phyloP scores from a whole-genome alignment of 129 eudicot species.

The Artemisia annua region DNA sequence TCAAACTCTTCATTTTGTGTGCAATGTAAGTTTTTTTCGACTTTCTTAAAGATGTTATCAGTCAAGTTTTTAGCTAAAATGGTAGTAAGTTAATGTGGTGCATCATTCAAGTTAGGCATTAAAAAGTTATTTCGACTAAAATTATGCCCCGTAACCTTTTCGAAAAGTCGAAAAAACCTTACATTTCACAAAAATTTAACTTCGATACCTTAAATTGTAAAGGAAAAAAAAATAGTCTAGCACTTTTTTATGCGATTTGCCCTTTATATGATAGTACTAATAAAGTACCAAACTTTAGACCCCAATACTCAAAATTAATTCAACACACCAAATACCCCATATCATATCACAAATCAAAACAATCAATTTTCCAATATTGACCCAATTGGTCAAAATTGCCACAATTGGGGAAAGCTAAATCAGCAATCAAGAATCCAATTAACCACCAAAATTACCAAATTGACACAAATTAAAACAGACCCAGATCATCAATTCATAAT shows the following conservation, averaged over 20 bases:
- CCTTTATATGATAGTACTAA: background rate
- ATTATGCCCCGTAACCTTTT: too few species aligned
- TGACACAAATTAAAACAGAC: background rate
- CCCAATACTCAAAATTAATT: background rate
- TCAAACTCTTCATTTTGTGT: background rate
- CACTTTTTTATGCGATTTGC: background rate
- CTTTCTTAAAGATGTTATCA: background rate
- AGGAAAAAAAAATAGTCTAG: too few species aligned
- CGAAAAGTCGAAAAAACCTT: background rate
- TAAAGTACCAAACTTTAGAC: background rate
- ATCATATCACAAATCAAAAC: background rate
- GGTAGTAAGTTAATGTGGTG: too few species aligned
- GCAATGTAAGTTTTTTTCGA: background rate
- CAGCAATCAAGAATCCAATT: background rate
- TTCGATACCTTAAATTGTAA: background rate
- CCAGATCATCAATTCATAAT: background rate
- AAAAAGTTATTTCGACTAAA: too few species aligned
- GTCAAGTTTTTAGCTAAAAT: too few species aligned
- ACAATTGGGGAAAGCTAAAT: conserved; percentile 4
- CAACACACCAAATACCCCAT: background rate
- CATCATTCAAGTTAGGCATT: too few species aligned
- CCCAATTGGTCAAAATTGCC: too few species aligned
- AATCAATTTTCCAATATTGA: background rate
- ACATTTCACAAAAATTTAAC: background rate
- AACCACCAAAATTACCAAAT: background rate